phyloP scores from a whole-genome alignment of 768 basidiomycete species.

The Boletus rubescentipes region DNA sequence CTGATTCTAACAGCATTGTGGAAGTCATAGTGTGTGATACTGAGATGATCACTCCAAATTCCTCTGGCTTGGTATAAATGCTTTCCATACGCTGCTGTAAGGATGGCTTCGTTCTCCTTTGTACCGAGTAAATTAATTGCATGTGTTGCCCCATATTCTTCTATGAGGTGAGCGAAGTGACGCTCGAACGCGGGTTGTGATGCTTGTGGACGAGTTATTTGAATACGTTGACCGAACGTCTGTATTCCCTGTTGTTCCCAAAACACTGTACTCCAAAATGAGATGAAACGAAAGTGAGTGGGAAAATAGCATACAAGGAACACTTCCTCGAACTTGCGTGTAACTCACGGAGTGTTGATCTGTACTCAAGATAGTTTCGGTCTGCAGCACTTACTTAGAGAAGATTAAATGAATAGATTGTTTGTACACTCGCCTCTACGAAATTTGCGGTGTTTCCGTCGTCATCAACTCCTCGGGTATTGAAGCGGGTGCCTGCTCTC shows the following conservation, averaged over 20 bases:
- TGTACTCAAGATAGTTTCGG: slow-evolving; percentile 87
- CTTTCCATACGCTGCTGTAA: slow-evolving; percentile 79
- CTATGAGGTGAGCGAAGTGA: slow-evolving; percentile 83
- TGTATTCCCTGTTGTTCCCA: slow-evolving; percentile 98
- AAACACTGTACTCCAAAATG: slow-evolving; percentile 61
- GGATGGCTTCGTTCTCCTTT: slow-evolving; percentile 87
- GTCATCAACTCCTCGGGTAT: slow-evolving; percentile 94
- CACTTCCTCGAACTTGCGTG: slow-evolving; percentile 91
- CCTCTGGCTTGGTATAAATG: slow-evolving; percentile 70
- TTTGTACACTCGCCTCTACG: slow-evolving; percentile 67
- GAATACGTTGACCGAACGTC: slow-evolving; percentile 91
- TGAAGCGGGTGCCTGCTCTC: slow-evolving; percentile 95
- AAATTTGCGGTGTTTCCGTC: slow-evolving; percentile 95
- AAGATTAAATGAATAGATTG: slow-evolving; percentile 1
- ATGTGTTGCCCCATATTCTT: slow-evolving; percentile 83
- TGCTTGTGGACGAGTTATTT: slow-evolving; percentile 92
- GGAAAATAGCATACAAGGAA: slow-evolving; percentile 68
- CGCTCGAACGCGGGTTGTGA: slow-evolving; percentile 97
- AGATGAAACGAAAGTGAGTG: slow-evolving; percentile 2
- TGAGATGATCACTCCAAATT: slow-evolving; percentile 64
- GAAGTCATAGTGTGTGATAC: slow-evolving; percentile 92
- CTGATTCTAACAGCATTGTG: slow-evolving; percentile 76
- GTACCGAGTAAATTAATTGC: slow-evolving; percentile 89
- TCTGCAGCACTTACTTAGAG: slow-evolving; percentile 46
- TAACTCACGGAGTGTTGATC: slow-evolving; percentile 89